Evolutionary conservation across 164 flowering plant species (phyloP).

Genomic region (Buxus sempervirens): DNA sequence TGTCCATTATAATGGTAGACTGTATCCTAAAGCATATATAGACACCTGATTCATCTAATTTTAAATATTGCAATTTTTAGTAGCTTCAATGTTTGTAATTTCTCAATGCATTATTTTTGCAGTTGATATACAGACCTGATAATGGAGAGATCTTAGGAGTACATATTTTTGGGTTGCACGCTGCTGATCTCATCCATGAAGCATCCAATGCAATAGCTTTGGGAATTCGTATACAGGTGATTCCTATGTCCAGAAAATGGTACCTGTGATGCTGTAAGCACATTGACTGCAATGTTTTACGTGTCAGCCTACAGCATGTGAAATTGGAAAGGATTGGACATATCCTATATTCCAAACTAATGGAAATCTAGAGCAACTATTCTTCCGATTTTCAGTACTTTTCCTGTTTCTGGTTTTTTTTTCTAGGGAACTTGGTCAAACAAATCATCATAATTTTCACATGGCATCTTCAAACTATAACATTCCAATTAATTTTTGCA

Average conservation of each 20-base stretch:
- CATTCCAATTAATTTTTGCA: background rate
- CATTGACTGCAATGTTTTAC: background rate
- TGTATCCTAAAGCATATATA: background rate
- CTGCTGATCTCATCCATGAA: conserved; percentile 99
- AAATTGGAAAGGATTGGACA: background rate
- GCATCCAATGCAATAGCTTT: conserved; percentile 97
- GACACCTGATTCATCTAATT: background rate
- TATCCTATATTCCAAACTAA: background rate
- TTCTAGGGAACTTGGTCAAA: too few species aligned
- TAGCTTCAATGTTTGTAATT: background rate
- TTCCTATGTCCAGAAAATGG: background rate
- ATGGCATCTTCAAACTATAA: background rate
- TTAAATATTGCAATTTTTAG: background rate
- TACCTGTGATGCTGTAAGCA: background rate
- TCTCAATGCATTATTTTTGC: conserved; percentile 20
- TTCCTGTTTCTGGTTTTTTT: too few species aligned
- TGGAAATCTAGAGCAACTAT: too few species aligned
- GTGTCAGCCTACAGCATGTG: background rate
- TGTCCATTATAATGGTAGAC: background rate
- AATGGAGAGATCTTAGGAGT: conserved; percentile 97
- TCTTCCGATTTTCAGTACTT: background rate
- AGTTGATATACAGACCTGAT: conserved; percentile 98
- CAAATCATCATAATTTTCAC: too few species aligned
- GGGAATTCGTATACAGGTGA: conserved; percentile 89
- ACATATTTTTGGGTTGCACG: conserved; percentile 95